Evolutionary conservation across 805 yeast species (phyloP).

Genomic region (Candida chauliodis): DNA sequence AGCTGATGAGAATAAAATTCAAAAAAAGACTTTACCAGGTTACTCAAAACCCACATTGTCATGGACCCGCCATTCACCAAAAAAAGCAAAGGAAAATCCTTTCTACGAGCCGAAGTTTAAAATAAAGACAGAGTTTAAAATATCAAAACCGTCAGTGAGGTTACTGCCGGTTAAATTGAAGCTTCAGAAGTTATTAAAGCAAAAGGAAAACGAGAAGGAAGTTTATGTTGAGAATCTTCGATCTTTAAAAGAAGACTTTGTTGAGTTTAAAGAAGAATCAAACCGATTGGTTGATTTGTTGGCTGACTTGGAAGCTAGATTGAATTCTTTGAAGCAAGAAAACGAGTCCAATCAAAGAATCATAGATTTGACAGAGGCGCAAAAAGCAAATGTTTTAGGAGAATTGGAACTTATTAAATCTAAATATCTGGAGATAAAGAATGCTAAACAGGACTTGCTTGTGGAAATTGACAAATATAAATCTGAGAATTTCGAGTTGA

Average conservation of each 20-base stretch:
- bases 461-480: background rate
- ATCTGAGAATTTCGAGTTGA: background rate
- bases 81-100: background rate
- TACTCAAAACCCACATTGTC: conserved; percentile 33
- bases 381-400: background rate
- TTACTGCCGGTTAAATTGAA: background rate
- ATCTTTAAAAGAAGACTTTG: conserved; percentile 1
- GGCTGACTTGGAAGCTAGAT: background rate
- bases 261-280: background rate
- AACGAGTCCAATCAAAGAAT: background rate
- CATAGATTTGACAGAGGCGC: background rate
- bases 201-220: background rate
- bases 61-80: conserved; percentile 13
- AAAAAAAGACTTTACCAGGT: conserved; percentile 16
- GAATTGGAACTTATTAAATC: background rate
- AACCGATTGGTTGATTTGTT: background rate
- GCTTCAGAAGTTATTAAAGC: background rate
- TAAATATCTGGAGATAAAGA: background rate
- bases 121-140: conserved; percentile 1
- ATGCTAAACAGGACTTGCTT: background rate
- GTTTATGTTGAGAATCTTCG: conserved; percentile 1
- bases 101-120: background rate
- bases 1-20: background rate
- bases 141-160: conserved; percentile 1
- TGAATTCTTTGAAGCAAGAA: background rate